These are phyloP conservation scores for Lodderomyces oxycetoniae DNA, from an alignment of 1,139 yeast species.

Conservation along the genomic window DNA sequence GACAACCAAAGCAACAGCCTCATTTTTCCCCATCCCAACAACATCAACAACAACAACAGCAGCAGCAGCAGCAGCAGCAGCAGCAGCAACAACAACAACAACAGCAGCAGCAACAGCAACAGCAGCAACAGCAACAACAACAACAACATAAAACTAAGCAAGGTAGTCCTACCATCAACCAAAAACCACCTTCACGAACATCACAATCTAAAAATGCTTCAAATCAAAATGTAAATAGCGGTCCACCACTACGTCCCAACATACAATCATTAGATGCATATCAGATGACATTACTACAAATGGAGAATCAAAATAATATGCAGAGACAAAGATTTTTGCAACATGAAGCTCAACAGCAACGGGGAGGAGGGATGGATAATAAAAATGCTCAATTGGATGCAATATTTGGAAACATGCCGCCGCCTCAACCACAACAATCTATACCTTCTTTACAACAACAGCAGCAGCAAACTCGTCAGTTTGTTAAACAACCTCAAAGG, in stretches of 20 bases:
- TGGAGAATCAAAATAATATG: constrained; percentile 26
- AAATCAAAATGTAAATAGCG: neutral
- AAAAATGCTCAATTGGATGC: constrained; percentile 3
- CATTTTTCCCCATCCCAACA: constrained; percentile 10
- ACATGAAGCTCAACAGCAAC: constrained; percentile 19
- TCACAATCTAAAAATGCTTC: neutral
- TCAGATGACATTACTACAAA: constrained; percentile 22
- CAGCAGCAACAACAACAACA: constrained; percentile 13
- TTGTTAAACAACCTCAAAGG: neutral
- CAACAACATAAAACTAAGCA: constrained; percentile 4
- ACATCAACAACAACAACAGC: constrained; percentile 12
- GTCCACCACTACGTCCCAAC: constrained; percentile 11
- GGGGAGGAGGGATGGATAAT: constrained; percentile 9
- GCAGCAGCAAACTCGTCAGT: constrained; percentile 4
- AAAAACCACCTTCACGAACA: constrained; percentile 1
- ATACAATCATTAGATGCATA: constrained; percentile 22
- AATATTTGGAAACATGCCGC: no score
- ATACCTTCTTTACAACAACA: constrained; percentile 6
- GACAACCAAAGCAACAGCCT: constrained; percentile 6
- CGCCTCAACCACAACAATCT: no score
- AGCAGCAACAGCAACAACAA: constrained; percentile 14
- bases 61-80: constrained; percentile 13
- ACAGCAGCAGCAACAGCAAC: constrained; percentile 11
- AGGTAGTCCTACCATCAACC: neutral
- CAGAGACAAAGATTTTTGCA: constrained; percentile 24